Percentiles rank a stretch among this genome's conserved stretches.
phyloP scores from a whole-genome alignment of 495 filamentous ascomycete genomes.

The Penicillium arizonense region DNA sequence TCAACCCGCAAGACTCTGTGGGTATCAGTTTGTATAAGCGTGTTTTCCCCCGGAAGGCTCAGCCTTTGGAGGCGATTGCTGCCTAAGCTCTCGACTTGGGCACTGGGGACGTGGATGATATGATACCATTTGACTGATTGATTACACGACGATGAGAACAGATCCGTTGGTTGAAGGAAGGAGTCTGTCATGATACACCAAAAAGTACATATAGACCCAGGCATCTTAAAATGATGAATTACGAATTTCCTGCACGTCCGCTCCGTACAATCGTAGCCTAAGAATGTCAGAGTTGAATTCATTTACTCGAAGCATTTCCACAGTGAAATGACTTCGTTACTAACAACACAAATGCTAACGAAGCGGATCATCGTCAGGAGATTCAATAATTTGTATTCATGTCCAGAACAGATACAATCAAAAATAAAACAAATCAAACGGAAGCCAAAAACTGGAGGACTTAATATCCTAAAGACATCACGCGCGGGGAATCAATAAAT shows the following conservation, averaged over 20 bases:
- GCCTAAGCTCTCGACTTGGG: conserved; percentile 16
- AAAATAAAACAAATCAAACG: conserved; percentile 1
- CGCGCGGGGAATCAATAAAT: conserved; percentile 29
- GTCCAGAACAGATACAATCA: neutral
- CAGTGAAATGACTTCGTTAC: no score
- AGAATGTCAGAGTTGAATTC: neutral
- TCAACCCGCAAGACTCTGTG: conserved; percentile 91
- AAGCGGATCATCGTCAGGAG: no score
- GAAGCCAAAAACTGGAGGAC: conserved; percentile 7
- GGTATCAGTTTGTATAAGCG: conserved; percentile 93
- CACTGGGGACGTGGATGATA: conserved; percentile 21
- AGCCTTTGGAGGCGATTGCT: conserved; percentile 45
- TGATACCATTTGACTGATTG: conserved; percentile 27
- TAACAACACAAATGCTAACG: no score
- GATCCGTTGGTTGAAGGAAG: conserved; percentile 7
- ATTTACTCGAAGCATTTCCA: no score
- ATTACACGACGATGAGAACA: conserved; percentile 29
- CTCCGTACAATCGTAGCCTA: neutral
- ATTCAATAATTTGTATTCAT: conserved; percentile 3
- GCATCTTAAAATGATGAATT: conserved; percentile 34
- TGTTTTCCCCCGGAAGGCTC: conserved; percentile 76
- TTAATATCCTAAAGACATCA: conserved; percentile 16
- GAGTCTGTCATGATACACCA: conserved; percentile 23
- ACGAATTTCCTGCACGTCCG: conserved; percentile 24
- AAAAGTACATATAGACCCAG: conserved; percentile 34